These are phyloP conservation scores for Scutellaria minor DNA, from an alignment of 257 asterid genomes.

Conservation along the genomic window DNA sequence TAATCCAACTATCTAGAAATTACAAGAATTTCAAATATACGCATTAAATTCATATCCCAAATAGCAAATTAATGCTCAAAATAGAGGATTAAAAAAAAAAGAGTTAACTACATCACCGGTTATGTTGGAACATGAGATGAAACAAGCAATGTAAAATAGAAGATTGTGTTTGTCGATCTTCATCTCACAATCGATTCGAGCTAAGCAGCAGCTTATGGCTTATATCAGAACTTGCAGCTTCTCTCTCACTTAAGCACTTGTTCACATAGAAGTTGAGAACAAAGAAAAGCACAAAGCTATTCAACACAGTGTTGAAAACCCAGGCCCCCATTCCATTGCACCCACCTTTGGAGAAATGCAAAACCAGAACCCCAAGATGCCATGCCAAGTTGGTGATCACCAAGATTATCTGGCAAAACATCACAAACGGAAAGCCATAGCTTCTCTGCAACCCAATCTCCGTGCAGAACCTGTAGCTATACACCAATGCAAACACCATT, in stretches of 20 bases:
- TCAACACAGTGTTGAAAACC: constrained; percentile 64
- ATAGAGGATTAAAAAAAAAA: too few species aligned
- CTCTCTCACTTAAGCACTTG: constrained; percentile 38
- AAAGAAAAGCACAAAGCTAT: constrained; percentile 46
- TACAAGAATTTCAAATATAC: too few species aligned
- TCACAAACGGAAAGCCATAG: constrained; percentile 41
- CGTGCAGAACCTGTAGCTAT: constrained; percentile 54
- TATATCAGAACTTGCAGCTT: constrained; percentile 11
- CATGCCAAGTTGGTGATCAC: constrained; percentile 49
- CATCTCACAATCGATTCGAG: background rate
- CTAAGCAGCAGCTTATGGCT: constrained; percentile 33
- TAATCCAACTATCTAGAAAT: too few species aligned
- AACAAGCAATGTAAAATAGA: too few species aligned
- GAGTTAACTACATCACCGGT: too few species aligned
- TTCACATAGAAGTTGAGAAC: constrained; percentile 51
- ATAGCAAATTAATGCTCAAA: too few species aligned
- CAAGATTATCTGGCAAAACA: constrained; percentile 52
- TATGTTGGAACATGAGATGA: too few species aligned
- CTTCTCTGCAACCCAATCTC: constrained; percentile 49
- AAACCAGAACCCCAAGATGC: constrained; percentile 58
- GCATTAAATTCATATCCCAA: too few species aligned
- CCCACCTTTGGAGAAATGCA: constrained; percentile 75
- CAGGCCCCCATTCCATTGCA: constrained; percentile 94
- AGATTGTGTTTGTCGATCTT: too few species aligned
- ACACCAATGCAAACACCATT: constrained; percentile 42